Percentiles rank a stretch among this genome's conserved stretches.
These are phyloP conservation scores for Ceratocystis colombiana DNA, from an alignment of 2,329 filamentous ascomycete genomes.

Conservation along the genomic window DNA sequence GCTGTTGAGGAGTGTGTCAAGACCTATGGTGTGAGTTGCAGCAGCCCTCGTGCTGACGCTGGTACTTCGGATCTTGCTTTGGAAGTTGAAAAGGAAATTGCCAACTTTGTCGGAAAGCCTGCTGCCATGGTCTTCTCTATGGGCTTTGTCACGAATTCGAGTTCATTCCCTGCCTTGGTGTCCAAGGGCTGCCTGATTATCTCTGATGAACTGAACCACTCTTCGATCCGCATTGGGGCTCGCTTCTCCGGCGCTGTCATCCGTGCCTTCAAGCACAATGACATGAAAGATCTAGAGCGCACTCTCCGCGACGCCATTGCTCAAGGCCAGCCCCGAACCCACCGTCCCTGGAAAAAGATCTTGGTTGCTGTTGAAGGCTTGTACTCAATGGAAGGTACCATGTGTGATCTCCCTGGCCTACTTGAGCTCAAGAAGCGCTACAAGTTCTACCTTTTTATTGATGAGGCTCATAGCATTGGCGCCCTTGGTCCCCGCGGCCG, in stretches of 20 bases:
- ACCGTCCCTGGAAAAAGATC: slow-evolving; percentile 99
- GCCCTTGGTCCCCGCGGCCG: slow-evolving; percentile 79
- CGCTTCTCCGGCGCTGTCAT: slow-evolving; percentile 93
- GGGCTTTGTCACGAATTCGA: slow-evolving; percentile 95
- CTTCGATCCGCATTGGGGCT: slow-evolving; percentile 90
- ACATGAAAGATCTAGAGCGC: slow-evolving; percentile 78
- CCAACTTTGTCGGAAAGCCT: slow-evolving; percentile 86
- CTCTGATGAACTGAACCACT: slow-evolving; percentile 95
- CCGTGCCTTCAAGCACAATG: slow-evolving; percentile 94
- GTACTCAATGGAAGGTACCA: slow-evolving; percentile 98
- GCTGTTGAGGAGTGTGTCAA: slow-evolving; percentile 75
- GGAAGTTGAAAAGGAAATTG: slow-evolving; percentile 84
- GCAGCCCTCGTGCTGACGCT: slow-evolving; percentile 70
- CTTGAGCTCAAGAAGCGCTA: slow-evolving; percentile 84
- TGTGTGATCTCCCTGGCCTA: slow-evolving; percentile 92
- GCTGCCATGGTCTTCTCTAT: slow-evolving; percentile 96
- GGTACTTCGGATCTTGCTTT: slow-evolving; percentile 79
- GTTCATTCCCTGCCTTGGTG: slow-evolving; percentile 82
- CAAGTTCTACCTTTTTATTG: slow-evolving; percentile 92
- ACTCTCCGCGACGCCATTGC: slow-evolving; percentile 86
- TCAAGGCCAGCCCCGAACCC: slow-evolving; percentile 94
- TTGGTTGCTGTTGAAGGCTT: slow-evolving; percentile 90
- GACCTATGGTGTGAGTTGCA: slow-evolving; percentile 74
- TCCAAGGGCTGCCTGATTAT: slow-evolving; percentile 89
- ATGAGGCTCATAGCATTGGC: slow-evolving; percentile 93